Evolutionary conservation across 1,139 yeast species (phyloP).

Genomic region (Candida sp.): DNA sequence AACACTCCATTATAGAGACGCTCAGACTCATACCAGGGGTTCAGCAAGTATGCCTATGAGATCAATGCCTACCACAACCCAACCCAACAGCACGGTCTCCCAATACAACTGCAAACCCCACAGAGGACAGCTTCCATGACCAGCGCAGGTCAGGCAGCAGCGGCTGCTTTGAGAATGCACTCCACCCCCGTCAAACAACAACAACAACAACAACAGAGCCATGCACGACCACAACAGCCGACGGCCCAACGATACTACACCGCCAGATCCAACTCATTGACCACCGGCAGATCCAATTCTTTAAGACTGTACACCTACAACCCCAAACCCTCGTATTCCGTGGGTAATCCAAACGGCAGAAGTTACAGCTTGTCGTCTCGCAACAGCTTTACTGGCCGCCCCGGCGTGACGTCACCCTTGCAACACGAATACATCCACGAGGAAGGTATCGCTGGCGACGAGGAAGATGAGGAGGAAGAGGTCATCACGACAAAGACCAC

Average conservation of each 20-base stretch:
- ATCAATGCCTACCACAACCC: constrained; percentile 27
- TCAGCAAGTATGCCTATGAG: constrained; percentile 40
- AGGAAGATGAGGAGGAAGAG: constrained; percentile 28
- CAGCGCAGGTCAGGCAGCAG: constrained; percentile 51
- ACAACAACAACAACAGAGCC: constrained; percentile 11
- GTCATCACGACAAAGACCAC: constrained; percentile 48
- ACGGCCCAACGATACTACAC: constrained; percentile 8
- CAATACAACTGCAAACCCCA: constrained; percentile 12
- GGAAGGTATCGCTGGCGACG: constrained; percentile 18
- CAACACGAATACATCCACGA: constrained; percentile 9
- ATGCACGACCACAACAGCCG: constrained; percentile 3
- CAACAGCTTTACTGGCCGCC: background rate
- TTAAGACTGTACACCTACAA: constrained; percentile 41
- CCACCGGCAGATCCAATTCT: constrained; percentile 29
- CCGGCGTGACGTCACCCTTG: constrained; percentile 1
- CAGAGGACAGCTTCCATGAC: constrained; percentile 27
- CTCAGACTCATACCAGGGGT: constrained; percentile 34
- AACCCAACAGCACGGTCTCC: constrained; percentile 26
- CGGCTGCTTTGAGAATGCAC: constrained; percentile 47
- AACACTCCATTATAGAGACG: constrained; percentile 7
- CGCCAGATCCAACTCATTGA: constrained; percentile 20
- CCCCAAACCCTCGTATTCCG: constrained; percentile 45
- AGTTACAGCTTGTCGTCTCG: constrained; percentile 22
- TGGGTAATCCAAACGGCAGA: constrained; percentile 22
- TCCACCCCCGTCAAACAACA: constrained; percentile 18